Percentiles rank a stretch among this genome's conserved stretches.
phyloP scores from a whole-genome alignment of 1,139 yeast species.

The Lodderomyces orthopsilosis region DNA sequence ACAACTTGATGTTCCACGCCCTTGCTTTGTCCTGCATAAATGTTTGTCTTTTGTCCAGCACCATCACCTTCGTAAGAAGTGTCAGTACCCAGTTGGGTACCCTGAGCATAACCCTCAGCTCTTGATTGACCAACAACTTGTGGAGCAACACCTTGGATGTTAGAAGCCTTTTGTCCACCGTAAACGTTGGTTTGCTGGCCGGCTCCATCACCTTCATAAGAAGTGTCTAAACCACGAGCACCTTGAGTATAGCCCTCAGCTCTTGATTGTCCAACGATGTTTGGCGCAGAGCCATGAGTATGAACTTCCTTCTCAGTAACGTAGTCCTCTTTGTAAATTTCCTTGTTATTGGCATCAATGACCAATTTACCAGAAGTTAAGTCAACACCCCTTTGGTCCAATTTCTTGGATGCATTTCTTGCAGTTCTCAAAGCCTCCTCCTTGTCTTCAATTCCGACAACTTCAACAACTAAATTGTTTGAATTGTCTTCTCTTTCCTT shows the following conservation, averaged over 20 bases:
- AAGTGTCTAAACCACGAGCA: slow-evolving; percentile 7
- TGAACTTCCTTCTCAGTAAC: slow-evolving; percentile 3
- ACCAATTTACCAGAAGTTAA: slow-evolving; percentile 36
- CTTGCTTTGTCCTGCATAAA: slow-evolving; percentile 2
- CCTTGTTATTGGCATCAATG: slow-evolving; percentile 34
- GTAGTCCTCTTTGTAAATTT: slow-evolving; percentile 25
- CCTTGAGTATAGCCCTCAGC: slow-evolving; percentile 16
- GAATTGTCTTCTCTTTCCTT: slow-evolving; percentile 7
- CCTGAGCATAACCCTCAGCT: slow-evolving; percentile 16
- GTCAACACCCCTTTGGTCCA: slow-evolving; percentile 35
- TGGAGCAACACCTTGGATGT: slow-evolving; percentile 1
- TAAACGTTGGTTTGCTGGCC: slow-evolving; percentile 3
- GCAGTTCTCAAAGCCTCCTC: slow-evolving; percentile 35
- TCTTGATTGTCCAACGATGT: slow-evolving; percentile 12
- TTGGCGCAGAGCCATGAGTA: background rate
- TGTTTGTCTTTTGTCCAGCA: slow-evolving; percentile 2
- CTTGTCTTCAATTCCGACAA: slow-evolving; percentile 36
- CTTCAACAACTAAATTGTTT: slow-evolving; percentile 32
- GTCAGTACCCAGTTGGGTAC: slow-evolving; percentile 5
- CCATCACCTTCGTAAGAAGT: slow-evolving; percentile 9
- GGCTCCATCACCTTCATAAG: slow-evolving; percentile 7
- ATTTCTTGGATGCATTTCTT: slow-evolving; percentile 33
- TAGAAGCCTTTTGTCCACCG: background rate
- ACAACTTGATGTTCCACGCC: slow-evolving; percentile 7
- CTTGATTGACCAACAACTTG: slow-evolving; percentile 13